Evolutionary conservation across 2,329 filamentous ascomycete genomes (phyloP), one percentile per base, ranked within the genome.

Genomic region (Ophiocordyceps robertsii): DNA sequence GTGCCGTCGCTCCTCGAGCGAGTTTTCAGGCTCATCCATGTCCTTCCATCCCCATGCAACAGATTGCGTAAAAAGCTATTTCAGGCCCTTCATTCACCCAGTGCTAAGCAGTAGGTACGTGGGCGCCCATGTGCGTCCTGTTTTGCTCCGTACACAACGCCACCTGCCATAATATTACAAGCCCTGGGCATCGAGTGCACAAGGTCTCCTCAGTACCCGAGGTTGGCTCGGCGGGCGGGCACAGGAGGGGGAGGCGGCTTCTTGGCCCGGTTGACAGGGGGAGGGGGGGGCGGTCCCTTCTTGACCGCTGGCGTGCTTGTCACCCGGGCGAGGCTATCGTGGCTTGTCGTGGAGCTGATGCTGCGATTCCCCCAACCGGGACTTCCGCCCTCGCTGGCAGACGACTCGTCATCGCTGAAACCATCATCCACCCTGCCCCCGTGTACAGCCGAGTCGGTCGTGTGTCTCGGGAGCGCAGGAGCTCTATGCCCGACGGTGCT

Each of bases 321-420:
- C 8, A 44, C 36, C n/a, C 46, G 42, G 11, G 44, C 46, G 38
- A 74, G 52, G 53, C 72, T 75, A 45, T 69, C 71, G 44, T 72
- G 68, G 55, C 72, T 76, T 1, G 73, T 76, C 3, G 72, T 69
- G 0, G 73, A 73, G 49, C 72, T 77, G 44, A 71, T 61, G 51
- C 69, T 70, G 43, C 69, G 67, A 38, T 72, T 67, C 17, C 61
- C 63, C 58, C 66, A 70, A 42, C 72, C 67, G 0, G 70, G 69
- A 31, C 71, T 75, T 33, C 66, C 69, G 46, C 69, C 69, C 46
- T 67, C 68, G 48, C 69, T 72, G 8, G 59, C 58, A 10, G 66
- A 68, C 38, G 68, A 72, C 43, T 71, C 66, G 47, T 75, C 72
- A 39, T 67, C 70, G 45, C 58, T 64, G 47, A 70, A 73, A 3